Percentiles rank a stretch among this genome's conserved stretches.
These are phyloP conservation scores for Dipteronia dyeriana DNA, from an alignment of 345 rosid genomes.

Conservation along the genomic window DNA sequence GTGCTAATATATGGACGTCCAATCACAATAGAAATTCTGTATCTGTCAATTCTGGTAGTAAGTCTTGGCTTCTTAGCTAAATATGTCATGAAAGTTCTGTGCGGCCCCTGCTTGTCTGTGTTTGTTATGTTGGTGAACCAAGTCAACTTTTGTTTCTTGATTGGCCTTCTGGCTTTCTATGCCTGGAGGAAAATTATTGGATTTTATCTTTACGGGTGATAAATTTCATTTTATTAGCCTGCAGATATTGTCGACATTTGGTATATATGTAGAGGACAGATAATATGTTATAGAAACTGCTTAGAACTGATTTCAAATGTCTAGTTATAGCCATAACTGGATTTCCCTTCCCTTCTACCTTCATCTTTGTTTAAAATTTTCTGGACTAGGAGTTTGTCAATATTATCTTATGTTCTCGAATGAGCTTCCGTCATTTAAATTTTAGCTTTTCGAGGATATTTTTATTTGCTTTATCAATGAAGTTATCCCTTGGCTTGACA, in stretches of 20 bases:
- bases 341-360: background rate
- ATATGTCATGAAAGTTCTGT: background rate
- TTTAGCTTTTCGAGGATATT: background rate
- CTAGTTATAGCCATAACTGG: background rate
- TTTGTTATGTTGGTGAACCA: background rate
- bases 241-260: background rate
- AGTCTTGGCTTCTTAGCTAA: background rate
- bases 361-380: background rate
- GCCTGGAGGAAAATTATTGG: background rate
- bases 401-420: background rate
- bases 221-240: background rate
- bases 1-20: background rate
- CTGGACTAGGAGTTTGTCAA: background rate
- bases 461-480: background rate
- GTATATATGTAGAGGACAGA: background rate
- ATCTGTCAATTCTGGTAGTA: background rate
- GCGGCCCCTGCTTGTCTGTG: background rate
- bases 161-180: background rate
- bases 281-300: background rate
- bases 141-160: background rate
- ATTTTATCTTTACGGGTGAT: no score
- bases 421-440: background rate
- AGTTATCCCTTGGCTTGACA: background rate
- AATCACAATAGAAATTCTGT: background rate
- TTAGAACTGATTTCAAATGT: background rate